Evolutionary conservation across 2,329 filamentous ascomycete genomes (phyloP).

Genomic region (Sclerotinia sclerotiorum): DNA sequence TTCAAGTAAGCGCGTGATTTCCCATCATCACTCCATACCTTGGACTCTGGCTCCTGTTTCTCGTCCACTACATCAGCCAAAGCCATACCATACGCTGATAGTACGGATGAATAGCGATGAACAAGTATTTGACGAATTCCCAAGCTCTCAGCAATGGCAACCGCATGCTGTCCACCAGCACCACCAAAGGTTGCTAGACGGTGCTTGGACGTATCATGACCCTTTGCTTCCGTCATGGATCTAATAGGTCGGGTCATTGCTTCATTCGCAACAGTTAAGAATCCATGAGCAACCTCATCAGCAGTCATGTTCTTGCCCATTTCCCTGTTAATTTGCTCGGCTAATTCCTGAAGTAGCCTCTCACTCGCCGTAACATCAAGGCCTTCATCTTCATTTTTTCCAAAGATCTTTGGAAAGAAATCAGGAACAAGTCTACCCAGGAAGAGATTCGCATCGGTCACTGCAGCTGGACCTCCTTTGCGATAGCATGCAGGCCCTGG

Average conservation of each 20-base stretch:
- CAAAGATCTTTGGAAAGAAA: constrained; percentile 95
- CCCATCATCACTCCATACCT: constrained; percentile 59
- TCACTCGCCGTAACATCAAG: constrained; percentile 75
- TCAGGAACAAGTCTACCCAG: constrained; percentile 82
- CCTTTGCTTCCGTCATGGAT: constrained; percentile 87
- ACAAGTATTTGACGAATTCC: constrained; percentile 84
- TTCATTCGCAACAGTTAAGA: constrained; percentile 87
- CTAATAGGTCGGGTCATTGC: constrained; percentile 89
- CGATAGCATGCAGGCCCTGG: constrained; percentile 88
- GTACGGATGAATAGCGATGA: constrained; percentile 82
- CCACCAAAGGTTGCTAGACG: constrained; percentile 90
- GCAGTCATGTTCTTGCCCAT: constrained; percentile 68
- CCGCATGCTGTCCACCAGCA: constrained; percentile 86
- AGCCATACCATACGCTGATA: constrained; percentile 91
- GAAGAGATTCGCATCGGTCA: constrained; percentile 88
- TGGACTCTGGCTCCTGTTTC: constrained; percentile 73
- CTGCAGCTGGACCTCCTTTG: constrained; percentile 82
- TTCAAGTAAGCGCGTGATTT: constrained; percentile 62
- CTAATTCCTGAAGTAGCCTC: constrained; percentile 72
- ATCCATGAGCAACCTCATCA: constrained; percentile 87
- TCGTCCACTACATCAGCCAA: constrained; percentile 92
- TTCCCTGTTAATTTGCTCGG: constrained; percentile 76
- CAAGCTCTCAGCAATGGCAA: constrained; percentile 83
- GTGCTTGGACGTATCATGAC: constrained; percentile 86
- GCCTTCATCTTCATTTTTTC: constrained; percentile 79